Evolutionary conservation across 1,139 yeast genomes (phyloP), one percentile per base, ranked within the genome.

Genomic region (Magnusiomyces paraingens): DNA sequence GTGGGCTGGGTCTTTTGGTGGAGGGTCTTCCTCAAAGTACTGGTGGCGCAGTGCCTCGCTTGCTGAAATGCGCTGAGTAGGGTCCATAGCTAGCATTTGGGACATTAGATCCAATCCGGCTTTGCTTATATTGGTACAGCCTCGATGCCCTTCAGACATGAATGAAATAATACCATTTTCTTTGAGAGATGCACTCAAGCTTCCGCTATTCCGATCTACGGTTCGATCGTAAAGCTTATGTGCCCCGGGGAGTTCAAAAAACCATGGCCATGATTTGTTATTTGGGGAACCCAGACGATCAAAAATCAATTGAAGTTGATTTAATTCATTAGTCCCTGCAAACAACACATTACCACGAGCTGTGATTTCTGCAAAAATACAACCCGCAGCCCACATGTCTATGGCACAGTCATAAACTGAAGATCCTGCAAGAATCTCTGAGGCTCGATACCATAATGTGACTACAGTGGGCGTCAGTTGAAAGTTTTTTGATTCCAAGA

Each of bases 331-430:
- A 61, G 75, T 80, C 1, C 83, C 83, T 1, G 79, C 79, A 60
- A 79, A 76, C 49, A 79, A 67, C 1, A 83, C 82, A 60, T 76
- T 75, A 48, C 80, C 64, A 62, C 17, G 39, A 40, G 32, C 32
- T 26, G 64, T 80, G 51, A 90, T 65, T 52, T 80, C 73, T n/a
- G 87, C 80, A 56, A 85, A 65, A 1, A 88, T 61, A 8, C 93
- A 78, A 1, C 93, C 95, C 18, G 84, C 65, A 0, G 88, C 74
- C 98, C 98, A 93, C 32, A 89, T 74, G 65, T 93, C 99, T 3
- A 91, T 73, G 46, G 78, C 82, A 44, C 66, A 68, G 1, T 79
- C 71, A 66, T 93, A 93, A 4, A 39, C 47, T 8, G 75, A 64
- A 15, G 80, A 72, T 0, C 94, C 55, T 0, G 89, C 79, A 50